These are phyloP conservation scores for Seiridium cupressi DNA, from an alignment of 2,329 filamentous ascomycete species.

Conservation along the genomic window DNA sequence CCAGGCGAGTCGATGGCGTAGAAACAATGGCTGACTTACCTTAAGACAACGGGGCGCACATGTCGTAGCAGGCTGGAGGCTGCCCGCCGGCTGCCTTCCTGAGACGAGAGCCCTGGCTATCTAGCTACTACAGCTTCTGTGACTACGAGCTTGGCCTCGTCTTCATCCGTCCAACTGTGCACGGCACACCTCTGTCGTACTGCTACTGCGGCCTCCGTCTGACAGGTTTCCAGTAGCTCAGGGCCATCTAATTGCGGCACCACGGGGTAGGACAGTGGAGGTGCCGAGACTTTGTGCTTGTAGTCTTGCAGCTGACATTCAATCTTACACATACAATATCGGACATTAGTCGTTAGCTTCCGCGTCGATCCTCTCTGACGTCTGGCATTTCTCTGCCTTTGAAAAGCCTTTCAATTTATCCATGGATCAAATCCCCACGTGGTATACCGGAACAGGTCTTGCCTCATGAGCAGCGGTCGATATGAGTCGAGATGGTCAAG, in stretches of 20 bases:
- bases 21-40: too few species aligned
- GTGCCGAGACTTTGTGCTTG: not conserved
- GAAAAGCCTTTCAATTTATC: not conserved
- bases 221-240: not conserved
- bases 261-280: not conserved
- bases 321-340: not conserved
- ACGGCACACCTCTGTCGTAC: too few species aligned
- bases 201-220: not conserved
- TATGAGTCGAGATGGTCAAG: slow-evolving; percentile 7
- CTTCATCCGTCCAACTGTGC: too few species aligned
- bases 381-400: not conserved
- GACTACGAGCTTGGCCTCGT: too few species aligned
- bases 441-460: too few species aligned
- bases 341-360: not conserved
- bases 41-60: too few species aligned
- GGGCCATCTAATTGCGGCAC: not conserved
- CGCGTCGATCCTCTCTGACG: not conserved
- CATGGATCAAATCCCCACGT: not conserved
- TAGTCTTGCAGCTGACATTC: not conserved
- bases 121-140: too few species aligned
- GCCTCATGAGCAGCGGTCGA: not conserved
- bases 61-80: too few species aligned
- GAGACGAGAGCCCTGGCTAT: too few species aligned
- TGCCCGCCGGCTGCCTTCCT: too few species aligned
- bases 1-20: too few species aligned